phyloP scores from a whole-genome alignment of 805 yeast genomes.

The Grigorovia jiainica region DNA sequence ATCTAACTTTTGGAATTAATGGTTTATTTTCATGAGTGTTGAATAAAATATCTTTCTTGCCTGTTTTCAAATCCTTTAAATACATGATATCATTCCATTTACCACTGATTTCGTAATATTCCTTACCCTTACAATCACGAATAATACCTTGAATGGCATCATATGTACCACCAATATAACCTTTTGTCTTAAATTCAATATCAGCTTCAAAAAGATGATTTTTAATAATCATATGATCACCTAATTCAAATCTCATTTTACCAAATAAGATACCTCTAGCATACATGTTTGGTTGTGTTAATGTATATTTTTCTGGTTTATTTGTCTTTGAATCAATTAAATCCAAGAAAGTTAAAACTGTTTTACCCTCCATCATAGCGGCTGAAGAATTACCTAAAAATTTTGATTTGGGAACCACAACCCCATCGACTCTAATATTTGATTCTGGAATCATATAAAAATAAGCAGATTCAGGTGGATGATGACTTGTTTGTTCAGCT shows the following conservation, averaged over 20 bases:
- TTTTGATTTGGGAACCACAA: constrained; percentile 74
- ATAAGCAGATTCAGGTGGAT: constrained; percentile 95
- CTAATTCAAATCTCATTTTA: constrained; percentile 78
- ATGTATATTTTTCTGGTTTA: constrained; percentile 57
- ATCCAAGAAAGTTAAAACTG: constrained; percentile 59
- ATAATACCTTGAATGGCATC: constrained; percentile 77
- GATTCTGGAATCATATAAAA: constrained; percentile 78
- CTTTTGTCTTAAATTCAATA: constrained; percentile 91
- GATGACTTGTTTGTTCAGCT: constrained; percentile 94
- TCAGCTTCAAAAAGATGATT: constrained; percentile 60
- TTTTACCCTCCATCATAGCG: constrained; percentile 90
- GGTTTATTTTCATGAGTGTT: constrained; percentile 51
- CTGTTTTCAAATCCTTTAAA: constrained; percentile 40
- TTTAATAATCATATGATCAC: constrained; percentile 78
- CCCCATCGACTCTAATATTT: constrained; percentile 80
- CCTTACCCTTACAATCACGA: constrained; percentile 44
- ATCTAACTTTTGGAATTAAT: constrained; percentile 61
- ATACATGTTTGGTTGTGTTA: constrained; percentile 94
- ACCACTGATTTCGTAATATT: constrained; percentile 62
- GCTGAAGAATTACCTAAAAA: constrained; percentile 95
- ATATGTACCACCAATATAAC: constrained; percentile 85
- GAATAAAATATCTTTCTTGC: constrained; percentile 43
- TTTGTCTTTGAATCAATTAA: constrained; percentile 36
- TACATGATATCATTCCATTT: constrained; percentile 89
- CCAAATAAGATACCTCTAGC: constrained; percentile 92